phyloP scores from a whole-genome alignment of 179 eudicot species.

The Gypsophila paniculata region DNA sequence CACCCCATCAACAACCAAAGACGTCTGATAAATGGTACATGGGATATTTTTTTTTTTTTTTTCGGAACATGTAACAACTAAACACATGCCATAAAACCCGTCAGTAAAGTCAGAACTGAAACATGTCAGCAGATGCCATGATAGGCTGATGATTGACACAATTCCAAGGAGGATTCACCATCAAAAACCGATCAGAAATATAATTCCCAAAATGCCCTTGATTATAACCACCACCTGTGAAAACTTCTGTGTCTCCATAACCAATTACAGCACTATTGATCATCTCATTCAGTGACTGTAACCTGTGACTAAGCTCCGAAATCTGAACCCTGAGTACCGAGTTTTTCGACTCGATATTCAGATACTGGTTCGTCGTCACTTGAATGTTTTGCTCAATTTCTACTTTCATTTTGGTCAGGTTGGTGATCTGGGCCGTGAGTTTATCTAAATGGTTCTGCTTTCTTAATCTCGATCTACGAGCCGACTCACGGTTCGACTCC shows the following conservation, averaged over 20 bases:
- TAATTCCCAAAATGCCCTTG: constrained; percentile 27
- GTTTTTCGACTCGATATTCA: constrained; percentile 55
- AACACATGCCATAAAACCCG: too few species aligned
- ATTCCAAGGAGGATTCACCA: not conserved
- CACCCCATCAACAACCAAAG: constrained; percentile 9
- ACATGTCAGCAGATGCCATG: constrained; percentile 57
- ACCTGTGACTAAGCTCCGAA: constrained; percentile 61
- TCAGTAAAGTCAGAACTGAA: constrained; percentile 29
- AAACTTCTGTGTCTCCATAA: too few species aligned
- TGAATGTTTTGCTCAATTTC: constrained; percentile 37
- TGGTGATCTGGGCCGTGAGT: constrained; percentile 39
- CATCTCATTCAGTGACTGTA: constrained; percentile 63
- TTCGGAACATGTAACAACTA: not conserved
- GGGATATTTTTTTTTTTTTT: too few species aligned
- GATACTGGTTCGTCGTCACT: constrained; percentile 39
- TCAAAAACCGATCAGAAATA: constrained; percentile 25
- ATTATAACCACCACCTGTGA: constrained; percentile 16
- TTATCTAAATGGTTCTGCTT: constrained; percentile 74
- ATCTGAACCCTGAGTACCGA: constrained; percentile 58
- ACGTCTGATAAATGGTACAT: not conserved
- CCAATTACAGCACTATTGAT: too few species aligned
- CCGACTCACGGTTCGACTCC: constrained; percentile 86
- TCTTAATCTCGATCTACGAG: constrained; percentile 70
- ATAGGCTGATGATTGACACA: constrained; percentile 41
- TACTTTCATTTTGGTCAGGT: constrained; percentile 45